These are phyloP conservation scores for Elongisporangium undulatum DNA, from an alignment of 352 stramenopile species.

Conservation along the genomic window DNA sequence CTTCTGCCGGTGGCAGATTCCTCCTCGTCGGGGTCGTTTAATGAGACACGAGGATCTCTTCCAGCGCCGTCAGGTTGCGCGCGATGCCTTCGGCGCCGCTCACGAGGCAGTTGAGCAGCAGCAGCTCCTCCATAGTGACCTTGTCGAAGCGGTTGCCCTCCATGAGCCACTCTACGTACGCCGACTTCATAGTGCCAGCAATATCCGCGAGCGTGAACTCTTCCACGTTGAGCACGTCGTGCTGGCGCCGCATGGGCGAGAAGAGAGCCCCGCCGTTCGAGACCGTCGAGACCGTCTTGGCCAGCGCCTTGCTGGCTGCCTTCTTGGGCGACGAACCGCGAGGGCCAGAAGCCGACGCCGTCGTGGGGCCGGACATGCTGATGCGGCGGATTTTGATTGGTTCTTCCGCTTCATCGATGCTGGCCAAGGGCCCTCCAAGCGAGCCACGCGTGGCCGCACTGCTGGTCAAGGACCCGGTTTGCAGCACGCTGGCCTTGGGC, in stretches of 20 bases:
- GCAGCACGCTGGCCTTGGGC: slow-evolving; percentile 14
- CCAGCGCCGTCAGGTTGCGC: slow-evolving; percentile 59
- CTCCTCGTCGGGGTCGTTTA: slow-evolving; percentile 14
- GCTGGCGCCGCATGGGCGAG: slow-evolving; percentile 67
- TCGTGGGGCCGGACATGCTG: slow-evolving; percentile 22
- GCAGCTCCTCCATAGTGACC: slow-evolving; percentile 76
- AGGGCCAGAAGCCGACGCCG: slow-evolving; percentile 6
- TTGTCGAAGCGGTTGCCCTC: slow-evolving; percentile 68
- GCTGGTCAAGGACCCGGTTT: slow-evolving; percentile 8
- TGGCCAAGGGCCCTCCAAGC: slow-evolving; percentile 16
- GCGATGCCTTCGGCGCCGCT: slow-evolving; percentile 77
- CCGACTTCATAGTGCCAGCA: slow-evolving; percentile 60
- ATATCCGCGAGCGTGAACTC: slow-evolving; percentile 75
- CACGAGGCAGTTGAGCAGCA: slow-evolving; percentile 81
- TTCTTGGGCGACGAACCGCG: slow-evolving; percentile 28
- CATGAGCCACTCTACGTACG: slow-evolving; percentile 80
- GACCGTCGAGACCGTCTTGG: slow-evolving; percentile 20
- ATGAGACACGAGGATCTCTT: slow-evolving; percentile 68
- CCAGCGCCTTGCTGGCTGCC: slow-evolving; percentile 11
- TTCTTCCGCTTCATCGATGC: slow-evolving; percentile 28
- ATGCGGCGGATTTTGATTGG: slow-evolving; percentile 6
- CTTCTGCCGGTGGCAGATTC: too few relatives aligned
- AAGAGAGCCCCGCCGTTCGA: slow-evolving; percentile 9
- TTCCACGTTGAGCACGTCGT: slow-evolving; percentile 80
- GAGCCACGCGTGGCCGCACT: slow-evolving; percentile 5